A percentile compares a stretch with the other conserved stretches of the same genome.
Evolutionary conservation across 306 rosid genomes (phyloP).

Genomic region (Prunus padus): DNA sequence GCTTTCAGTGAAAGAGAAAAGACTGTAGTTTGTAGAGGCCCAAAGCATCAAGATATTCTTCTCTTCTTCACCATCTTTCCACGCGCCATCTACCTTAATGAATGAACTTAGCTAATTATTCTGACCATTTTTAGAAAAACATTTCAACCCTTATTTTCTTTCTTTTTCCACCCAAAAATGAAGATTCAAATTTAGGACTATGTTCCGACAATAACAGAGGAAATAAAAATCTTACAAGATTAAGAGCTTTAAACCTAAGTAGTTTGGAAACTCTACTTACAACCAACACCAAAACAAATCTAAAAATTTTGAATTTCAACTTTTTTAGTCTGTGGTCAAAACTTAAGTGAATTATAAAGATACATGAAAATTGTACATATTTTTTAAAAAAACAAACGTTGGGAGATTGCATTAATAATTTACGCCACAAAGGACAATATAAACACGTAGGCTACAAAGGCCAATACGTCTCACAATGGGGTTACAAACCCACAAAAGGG

Average conservation of each 20-base stretch:
- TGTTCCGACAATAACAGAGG: not conserved
- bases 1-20: constrained; percentile 12
- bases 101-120: not conserved
- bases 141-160: not conserved
- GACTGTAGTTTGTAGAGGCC: not conserved
- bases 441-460: too few species aligned
- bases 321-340: too few species aligned
- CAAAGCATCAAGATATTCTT: not conserved
- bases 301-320: too few species aligned
- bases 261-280: not conserved
- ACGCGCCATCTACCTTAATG: constrained; percentile 10
- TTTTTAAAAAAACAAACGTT: too few species aligned
- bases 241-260: not conserved
- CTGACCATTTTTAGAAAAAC: not conserved
- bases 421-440: too few species aligned
- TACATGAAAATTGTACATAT: too few species aligned
- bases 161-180: not conserved
- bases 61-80: not conserved
- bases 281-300: not conserved
- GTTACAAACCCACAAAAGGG: too few species aligned
- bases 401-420: too few species aligned
- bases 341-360: too few species aligned
- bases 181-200: not conserved
- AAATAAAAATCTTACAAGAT: not conserved
- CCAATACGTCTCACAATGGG: too few species aligned